Evolutionary conservation across 306 rosid genomes (phyloP).

Genomic region (Citrullus colocynthis): DNA sequence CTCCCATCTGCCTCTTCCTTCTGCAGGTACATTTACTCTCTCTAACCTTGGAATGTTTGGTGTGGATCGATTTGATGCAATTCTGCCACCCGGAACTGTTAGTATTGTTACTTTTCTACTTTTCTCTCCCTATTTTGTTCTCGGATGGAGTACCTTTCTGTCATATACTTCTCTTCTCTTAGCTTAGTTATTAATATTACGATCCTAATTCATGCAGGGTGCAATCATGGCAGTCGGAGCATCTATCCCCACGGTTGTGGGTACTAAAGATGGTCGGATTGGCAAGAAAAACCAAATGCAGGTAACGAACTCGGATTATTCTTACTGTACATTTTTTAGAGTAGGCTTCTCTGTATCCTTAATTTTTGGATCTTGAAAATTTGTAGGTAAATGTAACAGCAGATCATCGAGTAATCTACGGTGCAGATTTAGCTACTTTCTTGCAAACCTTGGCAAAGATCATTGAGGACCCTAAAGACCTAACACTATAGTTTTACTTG

Average conservation of each 20-base stretch:
- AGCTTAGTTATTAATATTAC: background rate
- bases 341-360: slow-evolving; percentile 11
- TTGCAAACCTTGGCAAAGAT: slow-evolving; percentile 81
- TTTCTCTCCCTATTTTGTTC: background rate
- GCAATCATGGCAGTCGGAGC: slow-evolving; percentile 98
- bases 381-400: slow-evolving; percentile 90
- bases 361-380: slow-evolving; percentile 10
- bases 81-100: slow-evolving; percentile 95
- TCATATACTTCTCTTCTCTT: background rate
- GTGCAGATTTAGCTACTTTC: slow-evolving; percentile 86
- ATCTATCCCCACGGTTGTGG: slow-evolving; percentile 70
- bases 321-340: background rate
- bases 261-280: slow-evolving; percentile 81
- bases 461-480: slow-evolving; percentile 91
- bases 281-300: slow-evolving; percentile 92
- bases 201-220: slow-evolving; percentile 42
- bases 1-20: slow-evolving; percentile 11
- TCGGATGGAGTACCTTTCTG: background rate
- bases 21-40: slow-evolving; percentile 76
- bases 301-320: slow-evolving; percentile 27
- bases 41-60: slow-evolving; percentile 98
- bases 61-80: slow-evolving; percentile 93
- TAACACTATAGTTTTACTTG: slow-evolving; percentile 55
- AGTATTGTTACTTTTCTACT: slow-evolving; percentile 14
- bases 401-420: slow-evolving; percentile 94